Percentiles rank a stretch among this genome's conserved stretches.
Conservation (phyloP, 2,329 filamentous ascomycete genomes). For the Ilyonectria mors-panacis region DNA sequence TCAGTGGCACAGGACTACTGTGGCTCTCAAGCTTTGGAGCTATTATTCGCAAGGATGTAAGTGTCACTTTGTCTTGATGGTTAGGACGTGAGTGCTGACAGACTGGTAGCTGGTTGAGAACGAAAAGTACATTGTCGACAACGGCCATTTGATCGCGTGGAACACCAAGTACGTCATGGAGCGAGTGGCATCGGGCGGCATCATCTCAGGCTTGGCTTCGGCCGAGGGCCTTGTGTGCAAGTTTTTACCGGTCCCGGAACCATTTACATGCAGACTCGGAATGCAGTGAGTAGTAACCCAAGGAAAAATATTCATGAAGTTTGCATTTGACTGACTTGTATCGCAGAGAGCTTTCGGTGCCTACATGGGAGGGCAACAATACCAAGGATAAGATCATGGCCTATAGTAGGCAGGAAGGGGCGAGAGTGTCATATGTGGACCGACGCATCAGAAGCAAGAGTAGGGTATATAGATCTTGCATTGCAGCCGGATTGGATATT, state of each 20-base stretch:
- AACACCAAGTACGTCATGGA: conserved; percentile 95
- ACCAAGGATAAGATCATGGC: conserved; percentile 45
- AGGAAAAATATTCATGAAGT: not conserved
- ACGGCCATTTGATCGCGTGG: conserved; percentile 95
- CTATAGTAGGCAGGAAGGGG: not conserved
- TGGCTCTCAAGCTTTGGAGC: conserved; percentile 97
- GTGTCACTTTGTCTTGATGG: conserved; percentile 51
- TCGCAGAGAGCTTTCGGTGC: conserved; percentile 66
- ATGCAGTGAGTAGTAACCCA: conserved; percentile 69
- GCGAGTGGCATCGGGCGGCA: conserved; percentile 89
- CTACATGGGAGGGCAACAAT: conserved; percentile 65
- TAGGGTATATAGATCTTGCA: not conserved
- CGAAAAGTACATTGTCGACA: conserved; percentile 93
- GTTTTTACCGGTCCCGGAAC: conserved; percentile 93
- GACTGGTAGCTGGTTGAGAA: conserved; percentile 68
- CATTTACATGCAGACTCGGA: conserved; percentile 93
- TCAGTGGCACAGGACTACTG: conserved; percentile 83
- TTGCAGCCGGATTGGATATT: not conserved
- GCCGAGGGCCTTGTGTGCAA: conserved; percentile 95
- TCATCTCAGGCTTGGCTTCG: conserved; percentile 88
- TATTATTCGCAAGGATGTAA: conserved; percentile 93
- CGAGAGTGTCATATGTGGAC: not conserved
- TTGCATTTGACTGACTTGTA: conserved; percentile 26
- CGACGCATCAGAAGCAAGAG: conserved; percentile 3
- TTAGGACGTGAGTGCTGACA: conserved; percentile 21